Conservation (phyloP, 352 stramenopile species). For the Pythium chondricola region DNA sequence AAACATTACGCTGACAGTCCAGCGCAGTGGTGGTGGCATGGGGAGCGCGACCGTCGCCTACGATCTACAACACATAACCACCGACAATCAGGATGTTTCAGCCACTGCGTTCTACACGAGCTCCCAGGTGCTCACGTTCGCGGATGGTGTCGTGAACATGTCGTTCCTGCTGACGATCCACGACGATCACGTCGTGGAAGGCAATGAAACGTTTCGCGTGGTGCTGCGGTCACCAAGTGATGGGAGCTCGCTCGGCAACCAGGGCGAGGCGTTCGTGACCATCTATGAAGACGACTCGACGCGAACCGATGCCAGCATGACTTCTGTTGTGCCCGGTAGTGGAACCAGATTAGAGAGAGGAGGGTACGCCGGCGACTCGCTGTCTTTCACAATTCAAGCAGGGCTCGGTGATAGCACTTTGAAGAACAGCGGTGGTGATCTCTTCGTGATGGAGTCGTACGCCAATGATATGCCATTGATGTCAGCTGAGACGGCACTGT, state of each 20-base stretch:
- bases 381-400: slow-evolving; percentile 52
- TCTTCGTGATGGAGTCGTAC: slow-evolving; percentile 40
- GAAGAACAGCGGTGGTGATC: slow-evolving; percentile 14
- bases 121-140: slow-evolving; percentile 73
- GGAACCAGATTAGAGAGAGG: slow-evolving; percentile 24
- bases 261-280: slow-evolving; percentile 54
- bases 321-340: slow-evolving; percentile 23
- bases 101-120: slow-evolving; percentile 86
- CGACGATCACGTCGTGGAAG: slow-evolving; percentile 77
- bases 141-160: slow-evolving; percentile 69
- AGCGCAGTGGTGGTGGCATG: slow-evolving; percentile 82
- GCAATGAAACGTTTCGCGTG: slow-evolving; percentile 65
- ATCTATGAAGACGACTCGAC: slow-evolving; percentile 61
- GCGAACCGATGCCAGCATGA: slow-evolving; percentile 32
- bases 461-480: slow-evolving; percentile 7
- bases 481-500: neutral
- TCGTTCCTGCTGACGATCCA: slow-evolving; percentile 90
- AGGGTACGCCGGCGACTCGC: slow-evolving; percentile 30
- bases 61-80: slow-evolving; percentile 78
- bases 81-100: slow-evolving; percentile 68
- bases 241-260: slow-evolving; percentile 43
- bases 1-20: slow-evolving; percentile 79
- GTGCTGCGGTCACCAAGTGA: slow-evolving; percentile 18
- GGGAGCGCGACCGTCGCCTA: slow-evolving; percentile 73
- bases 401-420: slow-evolving; percentile 32